These are phyloP conservation scores for Phaeomoniella chlamydospora DNA, from an alignment of 2,329 filamentous ascomycete genomes.

Conservation along the genomic window DNA sequence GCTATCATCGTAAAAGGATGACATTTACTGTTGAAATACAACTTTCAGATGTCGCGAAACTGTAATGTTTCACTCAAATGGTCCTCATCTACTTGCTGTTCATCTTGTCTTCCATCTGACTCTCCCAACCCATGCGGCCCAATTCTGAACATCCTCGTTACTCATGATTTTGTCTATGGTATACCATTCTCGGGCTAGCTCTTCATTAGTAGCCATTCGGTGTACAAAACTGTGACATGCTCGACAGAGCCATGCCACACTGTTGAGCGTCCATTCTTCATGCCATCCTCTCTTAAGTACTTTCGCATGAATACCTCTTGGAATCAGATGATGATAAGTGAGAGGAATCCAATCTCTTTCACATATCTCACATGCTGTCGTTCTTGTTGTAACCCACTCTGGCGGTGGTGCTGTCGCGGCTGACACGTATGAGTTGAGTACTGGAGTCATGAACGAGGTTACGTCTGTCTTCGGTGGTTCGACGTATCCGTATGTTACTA, in stretches of 20 bases:
- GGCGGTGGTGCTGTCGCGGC: slow-evolving; percentile 48
- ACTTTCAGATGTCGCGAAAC: too few species aligned
- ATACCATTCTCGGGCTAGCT: slow-evolving; percentile 57
- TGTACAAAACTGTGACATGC: slow-evolving; percentile 78
- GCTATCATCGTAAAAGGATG: too few species aligned
- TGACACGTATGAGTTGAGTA: slow-evolving; percentile 49
- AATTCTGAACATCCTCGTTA: slow-evolving; percentile 57
- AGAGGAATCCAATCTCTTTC: slow-evolving; percentile 58
- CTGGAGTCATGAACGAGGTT: slow-evolving; percentile 44
- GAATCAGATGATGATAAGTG: slow-evolving; percentile 77
- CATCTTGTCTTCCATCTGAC: slow-evolving; percentile 58
- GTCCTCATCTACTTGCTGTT: too few species aligned
- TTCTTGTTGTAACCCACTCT: slow-evolving; percentile 42
- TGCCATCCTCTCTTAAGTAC: slow-evolving; percentile 69
- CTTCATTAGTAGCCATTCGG: slow-evolving; percentile 59
- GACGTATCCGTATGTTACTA: slow-evolving; percentile 52
- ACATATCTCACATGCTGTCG: slow-evolving; percentile 59
- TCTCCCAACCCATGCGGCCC: slow-evolving; percentile 57
- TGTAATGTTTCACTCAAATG: too few species aligned
- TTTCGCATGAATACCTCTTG: slow-evolving; percentile 61
- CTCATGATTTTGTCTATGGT: slow-evolving; percentile 57
- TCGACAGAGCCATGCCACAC: slow-evolving; percentile 74
- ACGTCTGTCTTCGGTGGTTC: slow-evolving; percentile 26
- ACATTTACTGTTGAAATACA: too few species aligned
- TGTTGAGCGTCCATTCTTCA: slow-evolving; percentile 57